Conservation (phyloP, 306 rosid genomes). For the Fragaria iinumae region DNA sequence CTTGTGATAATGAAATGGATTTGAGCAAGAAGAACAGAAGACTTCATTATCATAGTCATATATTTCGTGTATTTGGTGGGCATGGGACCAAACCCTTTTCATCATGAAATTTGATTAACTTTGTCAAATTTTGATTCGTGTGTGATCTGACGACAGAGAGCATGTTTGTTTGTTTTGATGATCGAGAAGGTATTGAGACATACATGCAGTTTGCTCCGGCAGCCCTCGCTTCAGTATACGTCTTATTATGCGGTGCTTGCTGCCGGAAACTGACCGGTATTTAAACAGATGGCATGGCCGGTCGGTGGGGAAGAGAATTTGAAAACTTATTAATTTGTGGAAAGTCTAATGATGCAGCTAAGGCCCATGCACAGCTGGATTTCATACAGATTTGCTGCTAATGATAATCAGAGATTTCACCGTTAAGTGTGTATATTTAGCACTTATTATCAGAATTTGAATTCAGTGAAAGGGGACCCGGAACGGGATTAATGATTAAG, state of each 20-base stretch:
- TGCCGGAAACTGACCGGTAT: conserved; percentile 9
- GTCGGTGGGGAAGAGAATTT: conserved; percentile 13
- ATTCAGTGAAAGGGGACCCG: conserved; percentile 29
- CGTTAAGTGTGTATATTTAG: not conserved
- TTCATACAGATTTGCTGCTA: not conserved
- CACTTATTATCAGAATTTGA: conserved; percentile 19
- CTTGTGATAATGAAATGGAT: not conserved
- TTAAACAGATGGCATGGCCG: not conserved
- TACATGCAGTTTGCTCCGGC: too few relatives aligned
- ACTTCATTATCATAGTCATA: not conserved
- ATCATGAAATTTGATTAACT: conserved; percentile 43
- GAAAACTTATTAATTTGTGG: not conserved
- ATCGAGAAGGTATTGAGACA: too few relatives aligned
- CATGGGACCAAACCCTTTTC: conserved; percentile 41
- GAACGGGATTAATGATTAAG: not conserved
- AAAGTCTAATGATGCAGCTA: conserved; percentile 21
- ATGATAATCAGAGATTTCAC: not conserved
- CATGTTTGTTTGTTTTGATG: conserved; percentile 8
- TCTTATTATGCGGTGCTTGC: not conserved
- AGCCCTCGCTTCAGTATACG: too few relatives aligned
- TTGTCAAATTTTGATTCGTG: conserved; percentile 26
- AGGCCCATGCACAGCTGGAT: conserved; percentile 49
- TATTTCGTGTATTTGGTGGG: not conserved
- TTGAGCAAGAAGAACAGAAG: conserved; percentile 7
- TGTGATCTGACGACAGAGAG: conserved; percentile 31